Evolutionary conservation across 2,329 filamentous ascomycete species (phyloP).

Genomic region (Colletotrichum magnum): DNA sequence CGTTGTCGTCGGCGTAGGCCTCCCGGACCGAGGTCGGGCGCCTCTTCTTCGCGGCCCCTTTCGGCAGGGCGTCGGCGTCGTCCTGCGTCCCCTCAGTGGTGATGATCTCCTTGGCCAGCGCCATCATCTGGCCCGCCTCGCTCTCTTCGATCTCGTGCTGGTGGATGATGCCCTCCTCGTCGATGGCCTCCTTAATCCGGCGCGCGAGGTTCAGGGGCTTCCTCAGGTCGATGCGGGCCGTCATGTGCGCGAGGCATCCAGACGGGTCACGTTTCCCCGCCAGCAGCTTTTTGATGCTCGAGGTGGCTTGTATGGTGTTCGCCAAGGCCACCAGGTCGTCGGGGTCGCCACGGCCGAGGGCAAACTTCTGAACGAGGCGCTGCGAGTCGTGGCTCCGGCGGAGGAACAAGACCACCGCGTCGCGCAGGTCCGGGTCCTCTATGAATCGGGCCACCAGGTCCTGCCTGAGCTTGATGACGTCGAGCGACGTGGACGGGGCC

Average conservation of each 20-base stretch:
- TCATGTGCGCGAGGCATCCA: slow-evolving; percentile 60
- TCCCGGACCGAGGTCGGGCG: slow-evolving; percentile 64
- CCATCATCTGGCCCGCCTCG: slow-evolving; percentile 78
- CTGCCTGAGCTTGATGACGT: slow-evolving; percentile 82
- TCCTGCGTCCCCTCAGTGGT: slow-evolving; percentile 75
- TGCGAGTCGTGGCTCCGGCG: slow-evolving; percentile 87
- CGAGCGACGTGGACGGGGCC: slow-evolving; percentile 89
- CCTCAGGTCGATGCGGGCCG: slow-evolving; percentile 74
- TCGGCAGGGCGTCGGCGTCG: slow-evolving; percentile 68
- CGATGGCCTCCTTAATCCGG: slow-evolving; percentile 83
- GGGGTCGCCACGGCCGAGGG: slow-evolving; percentile 89
- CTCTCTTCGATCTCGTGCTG: slow-evolving; percentile 84
- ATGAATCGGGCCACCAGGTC: slow-evolving; percentile 86
- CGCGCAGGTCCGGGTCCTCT: slow-evolving; percentile 75
- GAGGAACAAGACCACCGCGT: slow-evolving; percentile 77
- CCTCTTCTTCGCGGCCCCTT: slow-evolving; percentile 60
- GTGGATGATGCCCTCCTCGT: slow-evolving; percentile 90
- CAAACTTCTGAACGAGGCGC: slow-evolving; percentile 93
- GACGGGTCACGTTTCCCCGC: slow-evolving; percentile 42
- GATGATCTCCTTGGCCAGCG: slow-evolving; percentile 80
- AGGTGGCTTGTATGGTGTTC: slow-evolving; percentile 82
- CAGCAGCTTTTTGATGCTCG: slow-evolving; percentile 71
- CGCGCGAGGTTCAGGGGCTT: slow-evolving; percentile 78
- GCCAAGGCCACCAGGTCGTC: slow-evolving; percentile 91
- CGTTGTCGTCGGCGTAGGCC: slow-evolving; percentile 71